These are phyloP conservation scores for Cicer chorassanicum DNA, from an alignment of 306 rosid species.

Conservation along the genomic window DNA sequence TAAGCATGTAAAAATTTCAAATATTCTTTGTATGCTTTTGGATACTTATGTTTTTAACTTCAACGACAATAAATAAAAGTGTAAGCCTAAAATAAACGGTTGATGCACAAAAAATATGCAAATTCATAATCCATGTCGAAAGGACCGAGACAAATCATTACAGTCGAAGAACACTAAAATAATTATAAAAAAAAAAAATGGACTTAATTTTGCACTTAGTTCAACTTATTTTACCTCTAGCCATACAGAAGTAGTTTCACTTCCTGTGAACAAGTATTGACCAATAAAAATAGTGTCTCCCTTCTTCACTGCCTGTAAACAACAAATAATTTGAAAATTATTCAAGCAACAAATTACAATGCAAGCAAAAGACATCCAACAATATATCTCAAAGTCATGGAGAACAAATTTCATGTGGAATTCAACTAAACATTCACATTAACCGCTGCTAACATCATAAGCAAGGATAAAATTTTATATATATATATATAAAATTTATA, in stretches of 20 bases:
- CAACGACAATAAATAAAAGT: not conserved
- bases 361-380: constrained; percentile 10
- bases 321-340: constrained; percentile 24
- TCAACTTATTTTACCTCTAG: constrained; percentile 71
- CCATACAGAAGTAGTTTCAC: constrained; percentile 99
- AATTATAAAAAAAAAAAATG: not conserved
- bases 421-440: constrained; percentile 14
- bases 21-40: constrained; percentile 19
- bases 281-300: constrained; percentile 98
- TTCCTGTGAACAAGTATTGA: constrained; percentile 96
- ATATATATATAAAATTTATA: not conserved
- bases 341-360: constrained; percentile 9
- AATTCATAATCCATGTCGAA: constrained; percentile 33
- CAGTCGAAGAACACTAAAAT: constrained; percentile 18
- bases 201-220: constrained; percentile 4
- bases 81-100: constrained; percentile 2
- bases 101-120: not conserved
- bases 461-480: not conserved
- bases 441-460: not conserved
- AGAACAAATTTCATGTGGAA: constrained; percentile 10
- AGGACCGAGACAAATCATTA: constrained; percentile 33
- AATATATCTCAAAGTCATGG: not conserved
- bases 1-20: constrained; percentile 33
- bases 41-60: constrained; percentile 31
- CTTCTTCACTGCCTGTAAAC: constrained; percentile 74